A percentile compares a stretch with the other conserved stretches of the same genome.
These are phyloP conservation scores for Solanum corneliomulleri DNA, from an alignment of 257 asterid genomes.

Conservation along the genomic window DNA sequence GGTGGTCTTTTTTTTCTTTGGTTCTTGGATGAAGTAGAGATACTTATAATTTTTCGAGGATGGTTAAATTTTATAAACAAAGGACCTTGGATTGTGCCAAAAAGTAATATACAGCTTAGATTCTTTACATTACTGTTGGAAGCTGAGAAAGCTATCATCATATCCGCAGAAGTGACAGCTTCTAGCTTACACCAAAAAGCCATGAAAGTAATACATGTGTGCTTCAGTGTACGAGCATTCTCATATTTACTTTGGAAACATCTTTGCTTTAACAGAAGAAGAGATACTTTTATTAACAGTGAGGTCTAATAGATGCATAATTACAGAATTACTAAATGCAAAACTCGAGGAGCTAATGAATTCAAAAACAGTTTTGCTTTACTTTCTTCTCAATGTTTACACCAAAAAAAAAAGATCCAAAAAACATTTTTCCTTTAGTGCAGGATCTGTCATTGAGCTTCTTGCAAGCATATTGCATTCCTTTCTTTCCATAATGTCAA, in stretches of 20 bases:
- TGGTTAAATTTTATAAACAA: neutral
- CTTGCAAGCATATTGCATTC: neutral
- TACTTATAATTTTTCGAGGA: neutral
- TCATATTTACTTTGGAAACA: neutral
- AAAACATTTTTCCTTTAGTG: neutral
- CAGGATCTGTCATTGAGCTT: neutral
- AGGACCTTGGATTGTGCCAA: neutral
- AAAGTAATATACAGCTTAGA: neutral
- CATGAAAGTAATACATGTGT: neutral
- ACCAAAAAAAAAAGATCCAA: neutral
- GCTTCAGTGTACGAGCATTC: neutral
- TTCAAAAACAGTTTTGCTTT: neutral
- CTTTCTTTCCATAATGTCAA: neutral
- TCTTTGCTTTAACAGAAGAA: neutral
- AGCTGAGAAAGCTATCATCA: neutral
- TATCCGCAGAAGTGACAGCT: neutral
- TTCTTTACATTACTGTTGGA: neutral
- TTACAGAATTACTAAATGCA: neutral
- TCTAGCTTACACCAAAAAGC: neutral
- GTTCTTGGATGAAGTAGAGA: neutral
- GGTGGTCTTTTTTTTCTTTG: neutral
- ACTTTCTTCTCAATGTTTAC: neutral
- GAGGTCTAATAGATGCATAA: neutral
- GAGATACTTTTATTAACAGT: neutral
- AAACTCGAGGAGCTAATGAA: neutral